These are phyloP conservation scores for Lactifluus hygrophoroides DNA, from an alignment of 768 basidiomycete species.

Conservation along the genomic window DNA sequence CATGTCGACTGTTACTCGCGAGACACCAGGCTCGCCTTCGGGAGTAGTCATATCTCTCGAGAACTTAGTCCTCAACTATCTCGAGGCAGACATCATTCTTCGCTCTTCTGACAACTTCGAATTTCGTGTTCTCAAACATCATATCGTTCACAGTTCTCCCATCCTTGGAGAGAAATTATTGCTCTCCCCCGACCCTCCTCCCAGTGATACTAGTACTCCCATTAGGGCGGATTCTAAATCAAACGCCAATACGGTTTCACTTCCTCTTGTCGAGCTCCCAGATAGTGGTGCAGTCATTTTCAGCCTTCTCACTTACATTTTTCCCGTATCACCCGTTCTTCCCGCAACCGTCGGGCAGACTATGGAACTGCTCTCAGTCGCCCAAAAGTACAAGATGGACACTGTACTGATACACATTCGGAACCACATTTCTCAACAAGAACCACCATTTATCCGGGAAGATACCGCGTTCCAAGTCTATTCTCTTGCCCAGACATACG, in stretches of 20 bases:
- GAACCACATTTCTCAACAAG: background rate
- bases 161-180: constrained; percentile 19
- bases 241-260: background rate
- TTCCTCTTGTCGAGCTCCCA: background rate
- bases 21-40: background rate
- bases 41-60: background rate
- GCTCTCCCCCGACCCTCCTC: background rate
- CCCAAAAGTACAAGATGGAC: no score
- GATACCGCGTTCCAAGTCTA: no score
- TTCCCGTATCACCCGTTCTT: background rate
- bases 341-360: background rate
- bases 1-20: no score
- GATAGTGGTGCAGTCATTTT: background rate
- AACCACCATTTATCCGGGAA: no score
- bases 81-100: no score
- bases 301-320: constrained; percentile 8
- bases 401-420: background rate
- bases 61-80: constrained; percentile 30
- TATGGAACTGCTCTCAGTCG: no score
- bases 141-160: constrained; percentile 36
- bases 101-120: constrained; percentile 36
- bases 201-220: no score
- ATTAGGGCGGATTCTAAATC: no score
- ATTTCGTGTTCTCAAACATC: constrained; percentile 38
- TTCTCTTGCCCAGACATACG: no score